Base-by-base conservation (phyloP, 345 rosid species). In the Populus deltoides region DNA sequence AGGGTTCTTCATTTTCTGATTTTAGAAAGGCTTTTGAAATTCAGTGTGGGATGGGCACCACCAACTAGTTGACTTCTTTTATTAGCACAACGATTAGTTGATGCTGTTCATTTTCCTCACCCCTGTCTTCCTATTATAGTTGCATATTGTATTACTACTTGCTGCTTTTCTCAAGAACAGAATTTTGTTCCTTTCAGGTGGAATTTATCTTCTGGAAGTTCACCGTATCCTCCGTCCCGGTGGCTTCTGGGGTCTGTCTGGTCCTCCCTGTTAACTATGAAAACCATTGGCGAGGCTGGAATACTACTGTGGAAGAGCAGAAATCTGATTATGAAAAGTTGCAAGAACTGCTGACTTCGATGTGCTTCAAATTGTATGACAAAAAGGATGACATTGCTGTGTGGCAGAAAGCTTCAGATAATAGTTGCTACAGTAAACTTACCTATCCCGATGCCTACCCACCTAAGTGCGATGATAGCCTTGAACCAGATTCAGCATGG, bases 401-500 rank as follows among this genome's bases (percentile, higher is more conserved):
- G 77, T 96, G 99, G 99, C 95, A 86, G 79, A 96, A 96, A 86
- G 79, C 90, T 80, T 72, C 94, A 33, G 97, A 92, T 83, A 82
- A 71, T 36, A 77, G 78, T 70, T 96, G 99, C 86, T 96, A 93
- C 75, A 73, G 80, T 73, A 91, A 90, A 80, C 87, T 96, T 71
- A 81, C 90, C 18, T 79, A 85, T 49, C 90, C 98, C 18, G 94
- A 91, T 53, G 89, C 83, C 68, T 96, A 91, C 79, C 99, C 98
- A 20, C 92, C 93, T 41, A 91, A 91, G 83, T 96, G 99, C 62
- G 99, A 96, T 72, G 98, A 90, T 65, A 93, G 99, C 85, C 83
- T 93, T n/a, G 99, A 96, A 86, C 94, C 98, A 22, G 99, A 96
- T 82, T 83, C 93, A 36, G 99, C 98, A 51, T 96, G 99, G 99